Base-by-base conservation (phyloP, 345 rosid species). In the Salix brachista region DNA sequence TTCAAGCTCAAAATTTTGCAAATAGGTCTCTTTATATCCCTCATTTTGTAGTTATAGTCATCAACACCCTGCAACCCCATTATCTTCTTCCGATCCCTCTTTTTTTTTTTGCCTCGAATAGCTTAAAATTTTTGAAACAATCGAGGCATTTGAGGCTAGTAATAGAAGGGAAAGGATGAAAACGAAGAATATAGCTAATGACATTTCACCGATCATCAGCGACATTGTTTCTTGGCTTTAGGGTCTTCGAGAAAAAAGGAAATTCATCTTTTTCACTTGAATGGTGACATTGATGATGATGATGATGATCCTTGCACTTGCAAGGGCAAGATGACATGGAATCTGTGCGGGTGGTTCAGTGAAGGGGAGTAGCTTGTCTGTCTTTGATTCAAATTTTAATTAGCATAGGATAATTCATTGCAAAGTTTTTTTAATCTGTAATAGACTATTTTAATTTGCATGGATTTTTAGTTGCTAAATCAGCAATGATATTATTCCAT, bases 1-100 rank as follows among this genome's bases (percentile, higher is more conserved):
- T 69, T 87, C 91, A 30, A 82, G 36, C 80, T 87, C 91, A 56
- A 88, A 73, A 74, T 48, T 78, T 44, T 54, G 81, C 72, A 81
- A 75, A 42, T 79, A 78, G 85, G 88, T 71, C 8, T 75, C 85
- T 70, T 74, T 78, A 65, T 83, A 81, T 69, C 83, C 89, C 77
- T 77, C 80, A 26, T 71, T 71, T 66, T 79, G 78, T 28, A 70
- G 71, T 36, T 36, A 5, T 5, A 36, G 7, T 5, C 37, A 36
- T 36, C 37, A 36, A 34, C 36, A 34, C 5, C 36, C 36, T 34
- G 36, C 36, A 34, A 4, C 36, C 32, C 36, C 36, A 34, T 4
- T 34, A 34, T 34, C 36, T 34, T 34, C 36, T 34, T 34, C 5
- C 36, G 36, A 34, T 34, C 36, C 36, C 36, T 34, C 36, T 34